Percentiles rank a stretch among this genome's conserved stretches.
Conservation (phyloP, 805 yeast species). For the Teunomyces panamensis region DNA sequence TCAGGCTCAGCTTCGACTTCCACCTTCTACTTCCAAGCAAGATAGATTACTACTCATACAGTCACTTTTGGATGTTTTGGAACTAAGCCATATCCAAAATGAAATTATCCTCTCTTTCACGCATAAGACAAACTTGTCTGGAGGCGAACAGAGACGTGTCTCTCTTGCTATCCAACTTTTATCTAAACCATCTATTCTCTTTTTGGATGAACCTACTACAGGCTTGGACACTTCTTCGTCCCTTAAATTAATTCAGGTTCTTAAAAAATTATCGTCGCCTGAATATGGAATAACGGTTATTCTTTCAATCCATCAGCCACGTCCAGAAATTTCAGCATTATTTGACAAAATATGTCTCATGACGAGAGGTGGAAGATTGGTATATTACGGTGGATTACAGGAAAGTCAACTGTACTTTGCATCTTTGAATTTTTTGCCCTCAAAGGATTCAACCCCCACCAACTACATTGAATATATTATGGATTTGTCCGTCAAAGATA, state of each 20-base stretch:
- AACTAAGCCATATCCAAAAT: conserved; percentile 15
- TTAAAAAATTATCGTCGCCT: conserved; percentile 20
- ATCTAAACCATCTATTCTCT: conserved; percentile 19
- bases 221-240: conserved; percentile 26
- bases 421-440: conserved; percentile 3
- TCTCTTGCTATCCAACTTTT: conserved; percentile 25
- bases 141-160: conserved; percentile 25
- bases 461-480: conserved; percentile 11
- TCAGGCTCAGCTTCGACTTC: conserved; percentile 24
- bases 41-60: conserved; percentile 13
- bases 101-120: conserved; percentile 18
- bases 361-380: conserved; percentile 23
- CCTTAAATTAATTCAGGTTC: conserved; percentile 19
- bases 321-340: conserved; percentile 19
- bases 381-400: conserved; percentile 19
- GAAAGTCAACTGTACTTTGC: conserved; percentile 16
- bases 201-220: conserved; percentile 27
- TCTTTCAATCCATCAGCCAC: conserved; percentile 25
- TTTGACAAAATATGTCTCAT: conserved; percentile 24
- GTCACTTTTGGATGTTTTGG: conserved; percentile 17
- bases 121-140: conserved; percentile 18
- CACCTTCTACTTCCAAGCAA: conserved; percentile 7
- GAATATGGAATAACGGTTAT: conserved; percentile 22
- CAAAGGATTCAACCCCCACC: conserved; percentile 1
- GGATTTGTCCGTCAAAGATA: conserved; percentile 13